Conservation (phyloP, 768 basidiomycete genomes). For the Suillus decipiens region DNA sequence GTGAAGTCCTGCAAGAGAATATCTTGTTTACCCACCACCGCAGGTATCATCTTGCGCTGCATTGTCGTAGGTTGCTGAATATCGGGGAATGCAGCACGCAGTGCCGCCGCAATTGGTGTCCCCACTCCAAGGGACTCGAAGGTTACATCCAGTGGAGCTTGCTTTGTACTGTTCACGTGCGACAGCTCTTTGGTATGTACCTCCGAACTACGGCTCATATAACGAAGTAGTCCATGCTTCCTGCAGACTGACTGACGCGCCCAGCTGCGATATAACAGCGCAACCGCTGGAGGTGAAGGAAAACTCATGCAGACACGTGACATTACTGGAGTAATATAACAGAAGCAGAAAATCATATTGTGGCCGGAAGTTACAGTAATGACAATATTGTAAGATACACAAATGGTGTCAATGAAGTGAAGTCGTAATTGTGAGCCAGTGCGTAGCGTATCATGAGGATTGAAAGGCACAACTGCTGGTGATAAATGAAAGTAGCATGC, state of each 20-base stretch:
- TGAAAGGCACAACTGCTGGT: slow-evolving; percentile 18
- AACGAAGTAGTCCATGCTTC: slow-evolving; percentile 24
- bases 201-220: slow-evolving; percentile 28
- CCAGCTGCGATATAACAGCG: slow-evolving; percentile 9
- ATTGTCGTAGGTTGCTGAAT: slow-evolving; percentile 57
- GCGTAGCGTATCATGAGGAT: slow-evolving; percentile 28
- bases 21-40: slow-evolving; percentile 56
- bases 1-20: slow-evolving; percentile 69
- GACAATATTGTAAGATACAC: slow-evolving; percentile 18
- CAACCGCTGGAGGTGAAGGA: slow-evolving; percentile 14
- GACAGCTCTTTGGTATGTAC: slow-evolving; percentile 15
- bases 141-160: slow-evolving; percentile 16
- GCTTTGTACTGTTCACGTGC: slow-evolving; percentile 6
- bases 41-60: slow-evolving; percentile 64
- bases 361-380: slow-evolving; percentile 4
- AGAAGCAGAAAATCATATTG: slow-evolving; percentile 1
- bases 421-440: slow-evolving; percentile 11
- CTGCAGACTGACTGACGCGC: slow-evolving; percentile 22
- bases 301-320: slow-evolving; percentile 32
- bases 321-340: not conserved
- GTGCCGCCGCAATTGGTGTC: slow-evolving; percentile 46
- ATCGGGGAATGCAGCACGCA: slow-evolving; percentile 62
- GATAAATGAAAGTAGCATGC: slow-evolving; percentile 14
- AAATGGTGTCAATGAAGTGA: slow-evolving; percentile 6
- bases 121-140: slow-evolving; percentile 60